A percentile compares a stretch with the other conserved stretches of the same genome.
These are phyloP conservation scores for Teunomyces lycoperdinae DNA, from an alignment of 805 yeast genomes.

Conservation along the genomic window DNA sequence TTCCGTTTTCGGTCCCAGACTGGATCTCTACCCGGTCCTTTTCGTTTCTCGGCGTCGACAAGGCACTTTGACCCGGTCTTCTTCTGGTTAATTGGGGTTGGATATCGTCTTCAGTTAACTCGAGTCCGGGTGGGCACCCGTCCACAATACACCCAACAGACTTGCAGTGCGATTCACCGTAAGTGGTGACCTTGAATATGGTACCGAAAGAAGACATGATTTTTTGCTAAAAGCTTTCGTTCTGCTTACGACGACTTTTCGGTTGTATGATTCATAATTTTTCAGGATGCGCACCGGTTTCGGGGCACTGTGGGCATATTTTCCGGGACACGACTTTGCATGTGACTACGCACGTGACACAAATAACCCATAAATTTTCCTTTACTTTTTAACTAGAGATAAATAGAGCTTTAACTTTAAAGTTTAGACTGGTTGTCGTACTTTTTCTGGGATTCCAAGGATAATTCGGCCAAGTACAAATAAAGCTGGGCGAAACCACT, in stretches of 20 bases:
- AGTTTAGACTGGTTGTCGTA: constrained; percentile 2
- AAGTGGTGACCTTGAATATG: constrained; percentile 73
- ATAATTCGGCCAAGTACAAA: constrained; percentile 29
- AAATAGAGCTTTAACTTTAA: neutral
- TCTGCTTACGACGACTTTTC: neutral
- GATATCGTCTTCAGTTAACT: constrained; percentile 77
- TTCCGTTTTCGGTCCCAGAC: constrained; percentile 89
- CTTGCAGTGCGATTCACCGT: constrained; percentile 97
- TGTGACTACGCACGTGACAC: neutral
- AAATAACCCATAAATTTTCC: neutral
- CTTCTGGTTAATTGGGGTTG: constrained; percentile 96
- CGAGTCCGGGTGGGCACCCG: constrained; percentile 95
- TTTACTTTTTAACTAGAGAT: neutral
- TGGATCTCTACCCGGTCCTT: constrained; percentile 91
- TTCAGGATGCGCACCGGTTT: constrained; percentile 2
- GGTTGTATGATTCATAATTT: constrained; percentile 3
- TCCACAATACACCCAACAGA: constrained; percentile 98
- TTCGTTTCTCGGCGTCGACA: constrained; percentile 94
- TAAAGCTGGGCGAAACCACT: constrained; percentile 34
- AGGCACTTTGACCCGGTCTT: constrained; percentile 93
- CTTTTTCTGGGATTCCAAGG: constrained; percentile 17
- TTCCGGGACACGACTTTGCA: neutral
- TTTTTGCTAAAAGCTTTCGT: neutral
- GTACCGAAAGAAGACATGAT: constrained; percentile 43
- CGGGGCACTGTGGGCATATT: neutral